Evolutionary conservation across 768 basidiomycete genomes (phyloP), one percentile per base, ranked within the genome.

Genomic region (Tubosaeta brunneosetosa): DNA sequence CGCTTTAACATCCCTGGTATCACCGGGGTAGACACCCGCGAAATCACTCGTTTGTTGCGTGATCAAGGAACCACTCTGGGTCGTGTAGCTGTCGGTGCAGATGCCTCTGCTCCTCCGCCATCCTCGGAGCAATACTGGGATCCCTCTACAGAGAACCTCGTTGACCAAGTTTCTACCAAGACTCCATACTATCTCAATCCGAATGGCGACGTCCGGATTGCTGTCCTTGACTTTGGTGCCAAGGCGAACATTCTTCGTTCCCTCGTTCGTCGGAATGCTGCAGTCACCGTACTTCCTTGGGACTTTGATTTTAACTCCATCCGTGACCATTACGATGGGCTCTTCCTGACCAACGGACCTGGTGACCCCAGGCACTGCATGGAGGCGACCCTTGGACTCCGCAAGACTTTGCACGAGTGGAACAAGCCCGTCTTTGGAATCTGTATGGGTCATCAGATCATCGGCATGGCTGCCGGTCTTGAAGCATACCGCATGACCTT

Each of bases 401-500:
- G 91, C 60, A 80, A 79, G 63, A 95, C 93, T 11, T 71, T 99
- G 47, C 62, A 77, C 31, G 91, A 94, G 71, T 98, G 95, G 95
- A 73, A 84, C 66, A 91, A 85, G 66, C 97, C 97, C 11, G 79
- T 98, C 37, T 98, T 98, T 60, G 97, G 97, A 49, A 94, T 99
- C 60, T 99, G 97, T 72, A 98, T 99, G 97, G 97, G 95, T 47
- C 92, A 98, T 67, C 95, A 98, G 71, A 81, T 99, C 61, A 89
- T 99, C 60, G 97, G 95, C 45, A 89, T 99, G 79, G 97, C 95
- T 26, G 95, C 94, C 22, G 95, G 97, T 19, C 71, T 97, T 49
- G 94, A 97, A 60, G 92, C 94, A 17, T 97, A 98, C 71, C 81
- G 97, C 42, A 99, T 99, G 97, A 93, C 87, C 10, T 99, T 98